These are phyloP conservation scores for Saxophila tyrrhenica DNA, from an alignment of 495 filamentous ascomycete species.

Conservation along the genomic window DNA sequence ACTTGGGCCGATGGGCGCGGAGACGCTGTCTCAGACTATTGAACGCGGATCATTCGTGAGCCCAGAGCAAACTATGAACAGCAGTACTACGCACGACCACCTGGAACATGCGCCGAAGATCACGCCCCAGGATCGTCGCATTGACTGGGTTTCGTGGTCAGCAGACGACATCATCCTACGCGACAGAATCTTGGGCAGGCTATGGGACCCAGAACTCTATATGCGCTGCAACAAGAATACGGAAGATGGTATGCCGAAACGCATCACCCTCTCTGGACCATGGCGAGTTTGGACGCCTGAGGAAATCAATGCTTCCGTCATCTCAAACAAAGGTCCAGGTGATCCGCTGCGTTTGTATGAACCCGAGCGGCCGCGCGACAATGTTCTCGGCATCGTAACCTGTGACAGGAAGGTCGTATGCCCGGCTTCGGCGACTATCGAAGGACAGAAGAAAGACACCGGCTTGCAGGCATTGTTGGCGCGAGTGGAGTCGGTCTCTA, in stretches of 20 bases:
- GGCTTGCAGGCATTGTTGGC: not conserved
- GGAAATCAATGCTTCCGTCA: not conserved
- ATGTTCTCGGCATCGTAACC: conserved; percentile 1
- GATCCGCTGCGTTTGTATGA: not conserved
- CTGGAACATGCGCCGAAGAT: conserved; percentile 41
- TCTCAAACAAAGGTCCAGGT: not conserved
- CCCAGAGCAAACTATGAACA: conserved; percentile 26
- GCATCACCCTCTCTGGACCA: conserved; percentile 13
- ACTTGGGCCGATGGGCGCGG: conserved; percentile 32
- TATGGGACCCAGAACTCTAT: conserved; percentile 37
- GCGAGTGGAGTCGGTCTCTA: not conserved
- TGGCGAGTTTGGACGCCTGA: not conserved
- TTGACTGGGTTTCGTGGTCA: conserved; percentile 44
- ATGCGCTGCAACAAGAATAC: not conserved
- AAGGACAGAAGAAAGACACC: not conserved
- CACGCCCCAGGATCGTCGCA: conserved; percentile 39
- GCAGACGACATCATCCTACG: conserved; percentile 37
- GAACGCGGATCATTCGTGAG: conserved; percentile 42
- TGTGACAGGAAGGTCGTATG: not conserved
- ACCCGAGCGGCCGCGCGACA: not conserved
- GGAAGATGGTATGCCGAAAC: not conserved
- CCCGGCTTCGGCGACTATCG: conserved; percentile 7
- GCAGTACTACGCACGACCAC: not conserved
- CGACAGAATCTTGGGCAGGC: conserved; percentile 40
- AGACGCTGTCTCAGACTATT: conserved; percentile 25